phyloP scores from a whole-genome alignment of 768 basidiomycete species.

The Russula earlei region DNA sequence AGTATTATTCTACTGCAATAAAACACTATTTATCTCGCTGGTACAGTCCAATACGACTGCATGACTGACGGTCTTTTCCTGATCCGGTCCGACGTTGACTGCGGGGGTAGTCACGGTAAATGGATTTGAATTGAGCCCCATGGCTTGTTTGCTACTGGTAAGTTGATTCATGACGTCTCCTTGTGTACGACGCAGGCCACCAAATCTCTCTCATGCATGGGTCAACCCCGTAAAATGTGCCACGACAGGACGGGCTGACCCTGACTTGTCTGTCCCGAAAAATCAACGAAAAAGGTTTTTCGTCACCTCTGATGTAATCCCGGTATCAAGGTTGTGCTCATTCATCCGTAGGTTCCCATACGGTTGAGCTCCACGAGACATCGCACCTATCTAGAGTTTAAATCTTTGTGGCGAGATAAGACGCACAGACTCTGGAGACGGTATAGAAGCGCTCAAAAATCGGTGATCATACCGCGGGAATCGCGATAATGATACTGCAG shows the following conservation, averaged over 20 bases:
- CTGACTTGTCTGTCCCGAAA: background rate
- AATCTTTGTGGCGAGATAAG: conserved; percentile 11
- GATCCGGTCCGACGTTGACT: background rate
- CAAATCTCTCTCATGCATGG: background rate
- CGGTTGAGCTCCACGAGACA: background rate
- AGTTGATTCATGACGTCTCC: background rate
- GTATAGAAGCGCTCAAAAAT: background rate
- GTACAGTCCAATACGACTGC: background rate
- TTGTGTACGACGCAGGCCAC: background rate
- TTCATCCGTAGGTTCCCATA: background rate
- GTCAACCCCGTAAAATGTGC: background rate
- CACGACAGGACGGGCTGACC: background rate
- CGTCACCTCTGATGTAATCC: background rate
- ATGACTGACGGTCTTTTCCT: background rate
- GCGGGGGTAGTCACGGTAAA: no score
- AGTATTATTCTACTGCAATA: no score
- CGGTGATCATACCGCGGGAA: background rate
- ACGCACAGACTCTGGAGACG: conserved; percentile 4
- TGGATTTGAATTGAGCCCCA: background rate
- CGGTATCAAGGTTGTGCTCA: conserved; percentile 5
- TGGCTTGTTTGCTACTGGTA: no score
- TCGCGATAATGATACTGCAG: conserved; percentile 1
- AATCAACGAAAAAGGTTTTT: background rate
- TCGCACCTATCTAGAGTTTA: background rate
- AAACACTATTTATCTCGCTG: background rate